Evolutionary conservation across 2,329 filamentous ascomycete species (phyloP), one percentile per base, ranked within the genome.

Genomic region (Scytalidium lignicola): DNA sequence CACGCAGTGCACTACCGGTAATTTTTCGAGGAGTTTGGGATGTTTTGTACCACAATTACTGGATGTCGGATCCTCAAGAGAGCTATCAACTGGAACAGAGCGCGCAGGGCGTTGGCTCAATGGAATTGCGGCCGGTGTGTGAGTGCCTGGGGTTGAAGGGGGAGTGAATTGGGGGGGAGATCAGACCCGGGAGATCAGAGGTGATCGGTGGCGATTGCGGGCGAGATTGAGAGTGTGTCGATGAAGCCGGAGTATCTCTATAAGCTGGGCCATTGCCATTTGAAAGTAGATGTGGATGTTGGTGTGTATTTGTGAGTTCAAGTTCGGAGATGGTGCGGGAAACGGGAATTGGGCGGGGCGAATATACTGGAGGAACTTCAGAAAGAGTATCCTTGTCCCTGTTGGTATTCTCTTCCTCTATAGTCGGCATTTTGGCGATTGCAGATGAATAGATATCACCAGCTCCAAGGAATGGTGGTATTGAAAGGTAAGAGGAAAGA

Each of bases 1-100:
- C 56, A 95, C 83, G 71, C 93, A 99, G 65, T 89, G 84, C n/a
- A 99, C 92, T 20, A 87, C 71, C 7, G 92, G 93, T 1, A 97
- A 74, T 13, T 75, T 80, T 56, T 86, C 76, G 6, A 96, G 79
- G 19, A 96, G 75, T 51, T 81, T 83, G 1, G 90, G 89, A 26
- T 79, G 75, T 64, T 83, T 84, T 46, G 73, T 70, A 22, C 80
- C 80, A 57, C 80, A 84, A 44, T 80, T 80, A 44, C 80, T 80
- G 44, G 32, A 13, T 15, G 7, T 15, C 15, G 32, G 32, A 13
- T 37, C 32, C 6, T 37, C 32, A n/a, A 37, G 7, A 15, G 74
- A 78, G 58, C 78, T 82, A 63, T 85, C 81, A 39, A 84, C 80
- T 43, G 74, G 78, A 12, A 79, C 65, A 7, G 48, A 55, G 19